Conservation (phyloP, 1,284 basidiomycete species). For the Dichomitus squalens region DNA sequence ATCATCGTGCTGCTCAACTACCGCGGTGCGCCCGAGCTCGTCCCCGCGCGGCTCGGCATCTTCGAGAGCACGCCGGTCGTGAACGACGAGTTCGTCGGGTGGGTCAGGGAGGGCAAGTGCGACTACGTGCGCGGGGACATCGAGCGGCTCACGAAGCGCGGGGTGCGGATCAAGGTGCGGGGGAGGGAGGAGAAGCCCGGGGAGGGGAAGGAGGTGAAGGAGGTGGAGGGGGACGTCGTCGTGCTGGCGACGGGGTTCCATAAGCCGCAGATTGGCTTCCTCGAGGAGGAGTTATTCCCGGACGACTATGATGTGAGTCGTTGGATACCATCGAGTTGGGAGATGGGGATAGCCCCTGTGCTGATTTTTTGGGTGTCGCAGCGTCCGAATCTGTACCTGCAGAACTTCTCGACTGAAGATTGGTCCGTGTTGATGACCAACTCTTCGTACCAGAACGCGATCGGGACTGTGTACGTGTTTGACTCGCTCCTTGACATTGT, state of each 20-base stretch:
- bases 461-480: constrained; percentile 36
- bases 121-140: constrained; percentile 60
- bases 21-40: constrained; percentile 49
- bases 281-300: constrained; percentile 62
- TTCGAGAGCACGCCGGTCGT: constrained; percentile 59
- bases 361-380: constrained; percentile 13
- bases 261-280: constrained; percentile 56
- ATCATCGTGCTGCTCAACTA: constrained; percentile 56
- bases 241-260: constrained; percentile 67
- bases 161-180: constrained; percentile 42
- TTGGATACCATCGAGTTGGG: no score
- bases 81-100: constrained; percentile 56
- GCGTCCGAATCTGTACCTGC: constrained; percentile 62
- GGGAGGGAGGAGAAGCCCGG: constrained; percentile 34
- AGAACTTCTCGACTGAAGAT: constrained; percentile 64
- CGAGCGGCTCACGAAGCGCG: constrained; percentile 43
- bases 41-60: constrained; percentile 44
- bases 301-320: constrained; percentile 48
- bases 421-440: constrained; percentile 63
- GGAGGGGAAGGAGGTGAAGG: constrained; percentile 32
- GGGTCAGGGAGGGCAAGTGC: constrained; percentile 52
- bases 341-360: no score
- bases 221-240: constrained; percentile 54
- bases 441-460: constrained; percentile 55
- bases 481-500: constrained; percentile 28